These are phyloP conservation scores for Fusarium piperis DNA, from an alignment of 2,329 filamentous ascomycete species.

Conservation along the genomic window DNA sequence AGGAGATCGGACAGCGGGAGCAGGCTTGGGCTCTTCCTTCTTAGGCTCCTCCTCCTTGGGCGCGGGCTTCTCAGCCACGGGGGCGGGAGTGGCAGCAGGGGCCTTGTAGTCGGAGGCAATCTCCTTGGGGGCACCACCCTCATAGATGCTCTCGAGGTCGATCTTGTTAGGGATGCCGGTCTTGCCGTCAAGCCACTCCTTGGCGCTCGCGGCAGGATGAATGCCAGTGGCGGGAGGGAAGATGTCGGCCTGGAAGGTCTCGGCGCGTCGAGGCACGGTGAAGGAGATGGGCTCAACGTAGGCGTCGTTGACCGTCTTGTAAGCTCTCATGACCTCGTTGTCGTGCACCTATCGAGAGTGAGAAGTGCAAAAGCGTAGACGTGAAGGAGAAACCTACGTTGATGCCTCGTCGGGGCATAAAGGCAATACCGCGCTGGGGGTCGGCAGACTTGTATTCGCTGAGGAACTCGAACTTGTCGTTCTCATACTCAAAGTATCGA, in stretches of 20 bases:
- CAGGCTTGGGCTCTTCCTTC: constrained; percentile 65
- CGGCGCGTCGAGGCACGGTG: constrained; percentile 91
- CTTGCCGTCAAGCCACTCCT: constrained; percentile 90
- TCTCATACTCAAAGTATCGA: constrained; percentile 97
- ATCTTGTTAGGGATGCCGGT: constrained; percentile 88
- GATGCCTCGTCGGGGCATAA: constrained; percentile 93
- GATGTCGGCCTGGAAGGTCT: constrained; percentile 97
- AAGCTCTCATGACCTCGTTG: constrained; percentile 94
- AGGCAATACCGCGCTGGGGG: constrained; percentile 92
- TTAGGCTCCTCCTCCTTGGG: constrained; percentile 56
- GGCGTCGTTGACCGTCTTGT: constrained; percentile 94
- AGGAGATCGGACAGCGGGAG: constrained; percentile 53
- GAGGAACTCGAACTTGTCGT: constrained; percentile 98
- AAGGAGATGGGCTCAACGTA: constrained; percentile 98
- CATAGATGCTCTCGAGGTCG: constrained; percentile 90
- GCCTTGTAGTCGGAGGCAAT: constrained; percentile 76
- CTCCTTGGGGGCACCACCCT: constrained; percentile 82
- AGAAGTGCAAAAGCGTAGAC: constrained; percentile 24
- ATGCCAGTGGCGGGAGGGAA: constrained; percentile 85
- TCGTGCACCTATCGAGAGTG: constrained; percentile 75
- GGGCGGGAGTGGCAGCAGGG: constrained; percentile 55
- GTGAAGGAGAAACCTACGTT: constrained; percentile 67
- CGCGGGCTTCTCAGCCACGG: constrained; percentile 52
- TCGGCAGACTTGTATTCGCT: constrained; percentile 98
- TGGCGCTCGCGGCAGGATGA: constrained; percentile 81